Conservation (phyloP, 2,329 filamentous ascomycete genomes). For the Xylaria sp. region DNA sequence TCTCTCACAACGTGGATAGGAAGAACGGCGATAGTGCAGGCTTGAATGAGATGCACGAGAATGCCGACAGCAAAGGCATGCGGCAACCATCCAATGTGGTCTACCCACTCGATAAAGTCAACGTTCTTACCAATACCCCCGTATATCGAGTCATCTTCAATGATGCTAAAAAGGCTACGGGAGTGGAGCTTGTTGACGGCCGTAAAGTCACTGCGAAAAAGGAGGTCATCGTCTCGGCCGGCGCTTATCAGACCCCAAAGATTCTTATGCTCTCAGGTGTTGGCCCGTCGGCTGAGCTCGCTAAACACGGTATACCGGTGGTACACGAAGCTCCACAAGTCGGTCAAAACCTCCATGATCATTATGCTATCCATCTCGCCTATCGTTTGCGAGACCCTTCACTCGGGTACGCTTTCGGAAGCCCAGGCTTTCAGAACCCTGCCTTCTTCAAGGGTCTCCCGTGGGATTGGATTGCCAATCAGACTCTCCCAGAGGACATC, state of each 20-base stretch:
- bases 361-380: conserved; percentile 13
- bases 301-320: background rate
- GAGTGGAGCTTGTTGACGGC: conserved; percentile 3
- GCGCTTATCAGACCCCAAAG: conserved; percentile 9
- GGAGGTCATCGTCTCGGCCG: conserved; percentile 15
- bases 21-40: conserved; percentile 7
- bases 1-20: conserved; percentile 6
- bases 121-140: conserved; percentile 38
- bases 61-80: conserved; percentile 10
- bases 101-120: conserved; percentile 34
- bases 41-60: conserved; percentile 10
- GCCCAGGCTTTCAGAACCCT: conserved; percentile 13
- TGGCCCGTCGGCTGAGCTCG: conserved; percentile 12
- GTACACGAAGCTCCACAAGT: conserved; percentile 3
- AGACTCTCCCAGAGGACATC: background rate
- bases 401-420: conserved; percentile 12
- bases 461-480: conserved; percentile 16
- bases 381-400: conserved; percentile 13
- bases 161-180: conserved; percentile 42
- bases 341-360: conserved; percentile 10
- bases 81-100: conserved; percentile 11
- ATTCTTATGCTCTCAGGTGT: conserved; percentile 25
- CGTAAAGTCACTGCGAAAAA: conserved; percentile 3
- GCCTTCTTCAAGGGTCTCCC: conserved; percentile 15
- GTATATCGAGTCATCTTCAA: conserved; percentile 23